phyloP scores from a whole-genome alignment of 805 yeast species.

The Lachancea quebecensis region DNA sequence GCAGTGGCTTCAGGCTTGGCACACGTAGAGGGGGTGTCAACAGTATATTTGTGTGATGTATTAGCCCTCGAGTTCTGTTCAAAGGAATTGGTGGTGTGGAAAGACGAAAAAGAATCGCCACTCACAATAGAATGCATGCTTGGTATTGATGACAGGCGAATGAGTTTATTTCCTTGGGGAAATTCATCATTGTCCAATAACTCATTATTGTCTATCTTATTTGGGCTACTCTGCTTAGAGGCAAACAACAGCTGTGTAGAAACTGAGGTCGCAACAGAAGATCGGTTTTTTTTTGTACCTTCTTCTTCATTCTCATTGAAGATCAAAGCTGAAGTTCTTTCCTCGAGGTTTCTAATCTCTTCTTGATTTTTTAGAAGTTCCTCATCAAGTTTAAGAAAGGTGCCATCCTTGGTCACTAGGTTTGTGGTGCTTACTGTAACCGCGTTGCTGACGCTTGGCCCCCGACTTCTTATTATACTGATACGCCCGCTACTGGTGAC shows the following conservation, averaged over 20 bases:
- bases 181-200: not conserved
- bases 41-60: not conserved
- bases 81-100: conserved; percentile 9
- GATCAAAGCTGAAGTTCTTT: not conserved
- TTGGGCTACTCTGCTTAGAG: conserved; percentile 20
- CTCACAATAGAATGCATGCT: conserved; percentile 27
- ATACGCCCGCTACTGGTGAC: conserved; percentile 28
- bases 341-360: conserved; percentile 16
- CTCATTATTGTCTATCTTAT: conserved; percentile 3
- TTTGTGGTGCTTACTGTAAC: not conserved
- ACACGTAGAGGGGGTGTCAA: not conserved
- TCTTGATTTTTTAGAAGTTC: conserved; percentile 4
- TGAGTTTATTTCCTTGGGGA: conserved; percentile 1
- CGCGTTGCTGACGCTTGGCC: not conserved
- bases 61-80: conserved; percentile 1
- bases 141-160: conserved; percentile 21
- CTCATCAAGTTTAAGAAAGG: conserved; percentile 10
- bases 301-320: not conserved
- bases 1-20: not conserved
- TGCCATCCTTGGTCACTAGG: conserved; percentile 4
- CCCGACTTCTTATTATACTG: conserved; percentile 15
- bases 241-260: conserved; percentile 21
- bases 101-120: conserved; percentile 16
- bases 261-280: conserved; percentile 12
- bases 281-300: not conserved